Evolutionary conservation across 2,329 filamentous ascomycete species (phyloP), one percentile per base, ranked within the genome.

Genomic region (Fusarium mangiferae): DNA sequence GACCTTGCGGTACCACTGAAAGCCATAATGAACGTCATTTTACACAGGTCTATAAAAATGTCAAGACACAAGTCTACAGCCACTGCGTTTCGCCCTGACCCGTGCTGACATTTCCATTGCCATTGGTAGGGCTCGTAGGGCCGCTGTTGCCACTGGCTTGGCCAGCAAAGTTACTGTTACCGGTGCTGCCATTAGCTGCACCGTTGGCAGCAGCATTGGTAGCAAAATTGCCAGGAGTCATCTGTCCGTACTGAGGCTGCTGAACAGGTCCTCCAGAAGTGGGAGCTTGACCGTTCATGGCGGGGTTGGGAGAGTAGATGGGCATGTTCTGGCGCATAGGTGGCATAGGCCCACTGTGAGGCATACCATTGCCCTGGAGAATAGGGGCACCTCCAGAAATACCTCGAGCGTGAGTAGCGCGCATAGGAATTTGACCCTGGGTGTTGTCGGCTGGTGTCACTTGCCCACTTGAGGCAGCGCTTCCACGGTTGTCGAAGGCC

Each of bases 361-460:
- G 49, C 33, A 74, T 46, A 44, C 77, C 78, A 61, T 81, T 81
- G 51, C 68, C 68, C 24, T 77, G 78, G 33, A 85, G 70, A 49
- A 86, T 81, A 20, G 83, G 76, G 9, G 80, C 79, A 60, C 78
- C 84, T 65, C 82, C 84, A 52, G 84, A 81, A 75, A 86, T 80
- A 73, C 79, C 82, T 45, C 87, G 87, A 73, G 78, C 78, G 74
- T 85, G 84, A 55, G 78, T 68, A 44, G 84, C 79, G 20, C 87
- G 87, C 35, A 89, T 77, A 8, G 86, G 81, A 44, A 90, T 85
- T 80, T 91, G 89, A 20, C 88, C 87, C 67, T 87, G 84, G 2
- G 86, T 86, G 46, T 85, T 79, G 68, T 91, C 89, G 20, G 86
- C 82, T 4, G 88, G 86, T 22, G 87, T 88, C 17, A 82, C 82